phyloP scores from a whole-genome alignment of 441 rosid species.

The Eutrema salsugineum region DNA sequence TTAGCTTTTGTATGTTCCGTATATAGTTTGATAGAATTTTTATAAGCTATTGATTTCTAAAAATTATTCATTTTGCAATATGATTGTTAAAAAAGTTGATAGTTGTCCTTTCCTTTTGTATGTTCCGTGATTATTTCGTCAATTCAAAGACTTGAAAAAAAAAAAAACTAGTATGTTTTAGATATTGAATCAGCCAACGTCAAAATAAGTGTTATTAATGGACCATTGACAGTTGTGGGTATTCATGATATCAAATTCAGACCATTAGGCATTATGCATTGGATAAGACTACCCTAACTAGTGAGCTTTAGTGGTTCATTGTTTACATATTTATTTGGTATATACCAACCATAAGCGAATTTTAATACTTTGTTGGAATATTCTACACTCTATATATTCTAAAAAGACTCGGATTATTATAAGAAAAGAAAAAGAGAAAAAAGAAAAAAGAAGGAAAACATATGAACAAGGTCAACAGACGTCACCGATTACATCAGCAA shows the following conservation, averaged over 20 bases:
- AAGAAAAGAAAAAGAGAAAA: neutral
- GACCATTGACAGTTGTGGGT: too few relatives aligned
- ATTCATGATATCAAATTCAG: neutral
- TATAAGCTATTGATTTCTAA: too few relatives aligned
- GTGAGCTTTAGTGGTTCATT: neutral
- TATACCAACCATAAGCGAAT: neutral
- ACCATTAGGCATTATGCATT: neutral
- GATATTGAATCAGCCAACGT: too few relatives aligned
- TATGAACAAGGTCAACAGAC: neutral
- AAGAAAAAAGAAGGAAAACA: neutral
- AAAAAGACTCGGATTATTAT: neutral
- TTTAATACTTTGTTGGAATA: neutral
- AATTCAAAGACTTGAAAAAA: too few relatives aligned
- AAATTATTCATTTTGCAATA: too few relatives aligned
- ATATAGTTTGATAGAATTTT: too few relatives aligned
- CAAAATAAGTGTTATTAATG: neutral
- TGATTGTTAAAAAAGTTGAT: too few relatives aligned
- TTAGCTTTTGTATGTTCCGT: too few relatives aligned
- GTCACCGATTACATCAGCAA: neutral
- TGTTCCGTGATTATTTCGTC: too few relatives aligned
- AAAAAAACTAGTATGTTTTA: too few relatives aligned
- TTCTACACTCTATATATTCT: neutral
- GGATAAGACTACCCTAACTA: neutral
- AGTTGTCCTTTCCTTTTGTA: too few relatives aligned
- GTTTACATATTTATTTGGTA: neutral